Conservation (phyloP, 2,329 filamentous ascomycete genomes). For the Nemania serpens region DNA sequence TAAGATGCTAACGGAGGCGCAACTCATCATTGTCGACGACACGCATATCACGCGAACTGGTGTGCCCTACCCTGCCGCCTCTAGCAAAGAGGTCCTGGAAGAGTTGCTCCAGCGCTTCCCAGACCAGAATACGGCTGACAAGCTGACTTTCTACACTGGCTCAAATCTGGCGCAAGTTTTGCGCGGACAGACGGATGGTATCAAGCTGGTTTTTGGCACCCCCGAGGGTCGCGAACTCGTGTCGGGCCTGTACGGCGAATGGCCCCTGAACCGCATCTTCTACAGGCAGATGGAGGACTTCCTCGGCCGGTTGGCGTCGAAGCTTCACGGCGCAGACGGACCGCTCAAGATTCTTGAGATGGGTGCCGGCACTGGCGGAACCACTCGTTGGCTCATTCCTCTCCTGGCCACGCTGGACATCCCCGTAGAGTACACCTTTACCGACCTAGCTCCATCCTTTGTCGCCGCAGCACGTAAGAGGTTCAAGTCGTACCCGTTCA, state of each 20-base stretch:
- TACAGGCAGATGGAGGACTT: slow-evolving; percentile 44
- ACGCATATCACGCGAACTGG: slow-evolving; percentile 38
- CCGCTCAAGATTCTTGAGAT: slow-evolving; percentile 22
- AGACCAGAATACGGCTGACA: slow-evolving; percentile 37
- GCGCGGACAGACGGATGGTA: slow-evolving; percentile 43
- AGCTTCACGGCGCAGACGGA: neutral
- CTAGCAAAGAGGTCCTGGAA: slow-evolving; percentile 41
- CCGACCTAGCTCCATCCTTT: slow-evolving; percentile 44
- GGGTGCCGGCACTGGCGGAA: slow-evolving; percentile 29
- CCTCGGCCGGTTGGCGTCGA: slow-evolving; percentile 30
- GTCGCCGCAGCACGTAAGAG: slow-evolving; percentile 38
- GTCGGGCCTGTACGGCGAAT: slow-evolving; percentile 43
- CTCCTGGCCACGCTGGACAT: slow-evolving; percentile 36
- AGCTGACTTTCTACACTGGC: slow-evolving; percentile 37
- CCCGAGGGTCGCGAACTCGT: slow-evolving; percentile 44
- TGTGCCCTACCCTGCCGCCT: slow-evolving; percentile 38
- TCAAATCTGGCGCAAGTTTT: slow-evolving; percentile 38
- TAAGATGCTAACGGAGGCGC: slow-evolving; percentile 39
- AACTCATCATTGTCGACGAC: slow-evolving; percentile 39
- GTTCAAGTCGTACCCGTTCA: slow-evolving; percentile 33
- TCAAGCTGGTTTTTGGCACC: slow-evolving; percentile 47
- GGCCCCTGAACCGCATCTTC: slow-evolving; percentile 42
- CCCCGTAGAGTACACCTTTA: slow-evolving; percentile 46
- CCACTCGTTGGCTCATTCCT: slow-evolving; percentile 40
- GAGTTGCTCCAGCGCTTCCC: slow-evolving; percentile 36